Evolutionary conservation across 1,284 basidiomycete genomes (phyloP), one percentile per base, ranked within the genome.

Genomic region (Moesziomyces globuligerus): DNA sequence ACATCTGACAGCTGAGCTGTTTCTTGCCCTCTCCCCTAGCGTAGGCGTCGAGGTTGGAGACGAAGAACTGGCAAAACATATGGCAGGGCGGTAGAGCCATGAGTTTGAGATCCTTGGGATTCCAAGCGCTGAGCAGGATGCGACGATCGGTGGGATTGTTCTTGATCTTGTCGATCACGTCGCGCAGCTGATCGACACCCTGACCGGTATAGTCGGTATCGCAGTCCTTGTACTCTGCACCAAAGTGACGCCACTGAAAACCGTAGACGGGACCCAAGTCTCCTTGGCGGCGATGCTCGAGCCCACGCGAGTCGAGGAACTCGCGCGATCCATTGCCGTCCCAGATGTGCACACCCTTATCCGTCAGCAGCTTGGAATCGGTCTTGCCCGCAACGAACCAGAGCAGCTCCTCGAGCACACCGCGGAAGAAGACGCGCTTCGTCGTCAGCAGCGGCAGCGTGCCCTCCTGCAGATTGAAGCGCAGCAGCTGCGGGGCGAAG

Each of bases 51-150:
- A 87, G 84, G 13, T 85, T 74, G 29, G 80, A 72, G 34, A 98
- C 95, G 85, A 93, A 98, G 87, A 98, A 98, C 81, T 98, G 95
- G 84, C 93, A 96, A 83, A 98, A 90, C 88, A 98, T 91, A 84
- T 98, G 96, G 83, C 95, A 98, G 0, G 95, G 95, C 0, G 95
- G 96, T 0, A 98, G 88, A 0, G 96, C 96, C 95, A 98, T 98
- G 42, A 88, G 86, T 0, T 88, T 87, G 26, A 98, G 90, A 83
- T 96, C 95, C 80, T 90, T 91, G 1, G 95, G 95, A 79, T 98
- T 98, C 95, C 95, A 98, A 21, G 96, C 95, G 76, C 90, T 92
- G 55, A 98, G 84, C 50, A 98, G 91, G 73, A 98, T 98, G n/a
- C 96, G 86, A 18, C 96, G 86, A 84, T 98, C 95, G 1, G 92